Conservation (phyloP, 495 filamentous ascomycete species). For the Hypoxylon perforatum region DNA sequence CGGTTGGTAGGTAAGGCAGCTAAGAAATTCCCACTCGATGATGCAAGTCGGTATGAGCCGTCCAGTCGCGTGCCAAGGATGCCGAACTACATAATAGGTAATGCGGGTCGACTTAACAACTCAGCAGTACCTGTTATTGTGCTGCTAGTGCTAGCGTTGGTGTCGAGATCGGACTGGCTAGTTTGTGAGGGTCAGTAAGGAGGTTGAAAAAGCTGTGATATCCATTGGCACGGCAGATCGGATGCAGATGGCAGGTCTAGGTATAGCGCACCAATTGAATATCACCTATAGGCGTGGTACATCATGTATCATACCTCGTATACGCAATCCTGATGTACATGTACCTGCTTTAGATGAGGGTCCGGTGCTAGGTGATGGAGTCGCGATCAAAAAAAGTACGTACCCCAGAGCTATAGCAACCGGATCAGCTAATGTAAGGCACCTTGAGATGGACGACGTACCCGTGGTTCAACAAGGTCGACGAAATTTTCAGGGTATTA, state of each 20-base stretch:
- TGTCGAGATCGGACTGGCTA: neutral
- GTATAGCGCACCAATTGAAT: neutral
- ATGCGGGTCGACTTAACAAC: slow-evolving; percentile 12
- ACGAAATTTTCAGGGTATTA: slow-evolving; percentile 8
- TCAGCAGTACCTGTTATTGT: slow-evolving; percentile 9
- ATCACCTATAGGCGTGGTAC: neutral
- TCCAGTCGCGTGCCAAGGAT: slow-evolving; percentile 26
- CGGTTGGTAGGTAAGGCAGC: neutral
- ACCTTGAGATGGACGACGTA: neutral
- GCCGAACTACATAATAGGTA: neutral
- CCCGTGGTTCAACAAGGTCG: no score
- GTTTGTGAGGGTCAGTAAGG: slow-evolving; percentile 4
- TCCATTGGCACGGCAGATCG: slow-evolving; percentile 12
- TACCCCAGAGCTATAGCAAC: slow-evolving; percentile 1
- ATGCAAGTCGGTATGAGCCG: slow-evolving; percentile 31
- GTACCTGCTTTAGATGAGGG: neutral
- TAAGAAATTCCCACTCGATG: slow-evolving; percentile 27
- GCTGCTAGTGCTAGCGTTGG: slow-evolving; percentile 3
- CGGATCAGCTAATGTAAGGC: slow-evolving; percentile 3
- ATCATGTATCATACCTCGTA: no score
- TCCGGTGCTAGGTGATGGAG: neutral
- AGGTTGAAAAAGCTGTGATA: slow-evolving; percentile 8
- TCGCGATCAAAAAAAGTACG: neutral
- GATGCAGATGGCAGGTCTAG: neutral
- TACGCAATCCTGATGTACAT: no score